Evolutionary conservation across 2,329 filamentous ascomycete species (phyloP).

Genomic region (Kalmusia sp.): DNA sequence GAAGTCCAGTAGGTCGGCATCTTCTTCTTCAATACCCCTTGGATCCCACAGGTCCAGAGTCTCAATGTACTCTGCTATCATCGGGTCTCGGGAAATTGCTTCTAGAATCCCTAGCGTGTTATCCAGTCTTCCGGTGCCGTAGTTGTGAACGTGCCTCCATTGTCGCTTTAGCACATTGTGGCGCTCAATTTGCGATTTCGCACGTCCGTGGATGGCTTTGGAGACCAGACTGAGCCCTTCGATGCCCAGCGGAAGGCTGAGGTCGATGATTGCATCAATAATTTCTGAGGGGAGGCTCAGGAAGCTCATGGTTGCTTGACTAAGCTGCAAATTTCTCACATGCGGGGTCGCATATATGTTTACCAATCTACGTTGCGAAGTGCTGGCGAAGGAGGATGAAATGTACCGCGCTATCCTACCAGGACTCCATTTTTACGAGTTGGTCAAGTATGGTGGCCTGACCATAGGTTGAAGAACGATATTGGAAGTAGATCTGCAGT

Average conservation of each 20-base stretch:
- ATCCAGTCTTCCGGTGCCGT: conserved; percentile 14
- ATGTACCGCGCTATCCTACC: not conserved
- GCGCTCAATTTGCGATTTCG: conserved; percentile 30
- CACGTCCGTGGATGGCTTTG: conserved; percentile 34
- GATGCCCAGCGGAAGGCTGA: conserved; percentile 32
- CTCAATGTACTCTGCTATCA: conserved; percentile 40
- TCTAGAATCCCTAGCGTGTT: conserved; percentile 33
- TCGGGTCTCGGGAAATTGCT: conserved; percentile 33
- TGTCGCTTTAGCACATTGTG: conserved; percentile 35
- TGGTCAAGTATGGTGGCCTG: too few species aligned
- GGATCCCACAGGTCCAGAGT: conserved; percentile 34
- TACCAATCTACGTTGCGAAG: too few species aligned
- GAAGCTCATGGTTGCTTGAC: conserved; percentile 30
- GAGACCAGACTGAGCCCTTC: conserved; percentile 40
- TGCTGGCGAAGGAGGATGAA: too few species aligned
- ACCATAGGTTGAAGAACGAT: too few species aligned
- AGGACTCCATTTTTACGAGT: not conserved
- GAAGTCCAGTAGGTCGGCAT: conserved; percentile 18
- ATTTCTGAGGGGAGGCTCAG: conserved; percentile 42
- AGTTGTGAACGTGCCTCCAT: conserved; percentile 33
- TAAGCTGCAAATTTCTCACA: not conserved
- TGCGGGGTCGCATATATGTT: too few species aligned
- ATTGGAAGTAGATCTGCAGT: too few species aligned
- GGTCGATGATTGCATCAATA: conserved; percentile 39
- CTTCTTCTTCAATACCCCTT: conserved; percentile 7